Evolutionary conservation across 192 early-diverging fungal species (phyloP).

Genomic region (Gorgonomyces haynaldii): DNA sequence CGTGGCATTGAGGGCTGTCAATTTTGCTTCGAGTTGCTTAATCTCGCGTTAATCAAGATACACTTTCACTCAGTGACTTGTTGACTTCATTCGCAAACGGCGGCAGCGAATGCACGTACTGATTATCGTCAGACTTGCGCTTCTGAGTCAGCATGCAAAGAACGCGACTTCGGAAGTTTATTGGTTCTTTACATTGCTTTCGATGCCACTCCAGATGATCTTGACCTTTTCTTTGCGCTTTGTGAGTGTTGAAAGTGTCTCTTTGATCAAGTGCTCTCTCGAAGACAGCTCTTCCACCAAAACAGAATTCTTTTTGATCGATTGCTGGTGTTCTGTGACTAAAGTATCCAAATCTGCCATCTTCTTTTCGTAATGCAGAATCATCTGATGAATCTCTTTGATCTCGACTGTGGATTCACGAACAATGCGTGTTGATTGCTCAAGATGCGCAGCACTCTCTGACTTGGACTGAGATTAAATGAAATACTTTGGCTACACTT

Average conservation of each 20-base stretch:
- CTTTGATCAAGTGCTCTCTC: background rate
- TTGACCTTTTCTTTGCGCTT: constrained; percentile 2
- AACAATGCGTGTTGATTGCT: background rate
- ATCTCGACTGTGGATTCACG: background rate
- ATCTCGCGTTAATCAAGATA: constrained; percentile 22
- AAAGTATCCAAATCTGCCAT: background rate
- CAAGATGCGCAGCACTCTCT: background rate
- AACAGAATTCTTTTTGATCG: background rate
- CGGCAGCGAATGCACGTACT: constrained; percentile 36
- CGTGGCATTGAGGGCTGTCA: constrained; percentile 21
- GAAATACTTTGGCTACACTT: background rate
- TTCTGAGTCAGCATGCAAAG: constrained; percentile 1
- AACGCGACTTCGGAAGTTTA: background rate
- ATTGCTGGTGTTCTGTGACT: background rate
- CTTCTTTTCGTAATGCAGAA: background rate
- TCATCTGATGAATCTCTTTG: background rate
- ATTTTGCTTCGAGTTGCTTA: constrained; percentile 19
- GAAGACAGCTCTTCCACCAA: background rate
- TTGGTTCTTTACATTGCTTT: background rate
- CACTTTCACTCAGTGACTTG: constrained; percentile 31
- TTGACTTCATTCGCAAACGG: constrained; percentile 44
- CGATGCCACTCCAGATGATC: constrained; percentile 3
- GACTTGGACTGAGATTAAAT: background rate
- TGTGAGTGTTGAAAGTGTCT: background rate
- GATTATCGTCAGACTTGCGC: constrained; percentile 24